Evolutionary conservation across 108 stramenopile species (phyloP).

Genomic region (Cyclostephanos tholiformis): DNA sequence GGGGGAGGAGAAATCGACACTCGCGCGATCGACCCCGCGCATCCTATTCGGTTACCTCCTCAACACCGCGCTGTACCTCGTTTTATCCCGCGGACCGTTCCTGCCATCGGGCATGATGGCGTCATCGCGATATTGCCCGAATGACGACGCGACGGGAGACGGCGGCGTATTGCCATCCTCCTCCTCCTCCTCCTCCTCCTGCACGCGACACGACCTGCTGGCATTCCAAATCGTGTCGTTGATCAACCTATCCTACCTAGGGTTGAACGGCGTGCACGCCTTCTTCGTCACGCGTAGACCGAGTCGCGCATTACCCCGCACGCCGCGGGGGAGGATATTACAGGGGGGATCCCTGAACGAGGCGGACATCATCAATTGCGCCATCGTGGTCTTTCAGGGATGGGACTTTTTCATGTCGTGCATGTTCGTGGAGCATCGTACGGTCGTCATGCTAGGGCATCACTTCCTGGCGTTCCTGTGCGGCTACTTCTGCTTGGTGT

Average conservation of each 20-base stretch:
- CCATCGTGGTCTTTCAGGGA: slow-evolving; percentile 57
- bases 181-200: no score
- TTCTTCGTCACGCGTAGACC: slow-evolving; percentile 38
- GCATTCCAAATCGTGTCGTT: slow-evolving; percentile 55
- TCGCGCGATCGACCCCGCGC: slow-evolving; percentile 9
- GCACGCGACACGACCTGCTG: slow-evolving; percentile 49
- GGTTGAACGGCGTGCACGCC: slow-evolving; percentile 39
- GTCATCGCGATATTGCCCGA: slow-evolving; percentile 4
- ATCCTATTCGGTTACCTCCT: slow-evolving; percentile 28
- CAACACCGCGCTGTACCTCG: slow-evolving; percentile 19
- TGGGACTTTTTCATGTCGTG: slow-evolving; percentile 63
- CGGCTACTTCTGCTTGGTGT: slow-evolving; percentile 50
- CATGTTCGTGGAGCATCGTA: slow-evolving; percentile 56
- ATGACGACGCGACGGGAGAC: no score
- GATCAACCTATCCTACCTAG: slow-evolving; percentile 38
- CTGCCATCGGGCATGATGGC: not conserved
- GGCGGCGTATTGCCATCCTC: no score
- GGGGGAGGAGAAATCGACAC: not conserved
- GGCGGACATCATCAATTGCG: slow-evolving; percentile 34
- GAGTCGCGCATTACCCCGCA: slow-evolving; percentile 28
- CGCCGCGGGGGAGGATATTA: slow-evolving; percentile 55
- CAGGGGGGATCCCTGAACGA: slow-evolving; percentile 17
- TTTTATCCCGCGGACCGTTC: not conserved
- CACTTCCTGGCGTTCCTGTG: slow-evolving; percentile 63
- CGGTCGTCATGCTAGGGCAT: slow-evolving; percentile 61